Evolutionary conservation across 2,329 filamentous ascomycete species (phyloP).

Genomic region (Diaporthe eres): DNA sequence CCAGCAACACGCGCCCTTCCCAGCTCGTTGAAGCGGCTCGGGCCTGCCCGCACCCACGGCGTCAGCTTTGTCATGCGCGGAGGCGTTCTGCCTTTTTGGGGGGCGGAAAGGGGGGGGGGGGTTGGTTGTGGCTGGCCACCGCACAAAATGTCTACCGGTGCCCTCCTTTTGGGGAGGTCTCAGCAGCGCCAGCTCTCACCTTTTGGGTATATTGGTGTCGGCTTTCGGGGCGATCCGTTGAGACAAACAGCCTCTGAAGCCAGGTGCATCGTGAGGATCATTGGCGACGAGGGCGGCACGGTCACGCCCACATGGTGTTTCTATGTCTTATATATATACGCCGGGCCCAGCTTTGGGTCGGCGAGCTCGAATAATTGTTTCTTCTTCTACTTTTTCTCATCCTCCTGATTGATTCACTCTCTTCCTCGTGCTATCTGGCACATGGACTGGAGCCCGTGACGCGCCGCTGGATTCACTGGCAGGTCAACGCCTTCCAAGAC

Average conservation of each 20-base stretch:
- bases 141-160: neutral
- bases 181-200: neutral
- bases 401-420: neutral
- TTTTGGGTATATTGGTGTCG: neutral
- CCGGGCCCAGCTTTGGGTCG: neutral
- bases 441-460: no score
- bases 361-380: neutral
- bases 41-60: conserved; percentile 15
- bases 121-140: neutral
- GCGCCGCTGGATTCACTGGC: neutral
- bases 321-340: neutral
- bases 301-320: neutral
- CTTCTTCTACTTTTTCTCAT: neutral
- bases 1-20: no score
- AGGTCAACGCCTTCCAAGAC: neutral
- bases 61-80: conserved; percentile 6
- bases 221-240: neutral
- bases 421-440: neutral
- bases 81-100: neutral
- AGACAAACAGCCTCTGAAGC: neutral
- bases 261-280: neutral
- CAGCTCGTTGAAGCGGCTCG: conserved; percentile 11
- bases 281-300: neutral
- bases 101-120: no score
- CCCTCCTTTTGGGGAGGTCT: neutral